Base-by-base conservation (phyloP, 192 early-diverging fungal genomes). In the Backusella morwellensis region DNA sequence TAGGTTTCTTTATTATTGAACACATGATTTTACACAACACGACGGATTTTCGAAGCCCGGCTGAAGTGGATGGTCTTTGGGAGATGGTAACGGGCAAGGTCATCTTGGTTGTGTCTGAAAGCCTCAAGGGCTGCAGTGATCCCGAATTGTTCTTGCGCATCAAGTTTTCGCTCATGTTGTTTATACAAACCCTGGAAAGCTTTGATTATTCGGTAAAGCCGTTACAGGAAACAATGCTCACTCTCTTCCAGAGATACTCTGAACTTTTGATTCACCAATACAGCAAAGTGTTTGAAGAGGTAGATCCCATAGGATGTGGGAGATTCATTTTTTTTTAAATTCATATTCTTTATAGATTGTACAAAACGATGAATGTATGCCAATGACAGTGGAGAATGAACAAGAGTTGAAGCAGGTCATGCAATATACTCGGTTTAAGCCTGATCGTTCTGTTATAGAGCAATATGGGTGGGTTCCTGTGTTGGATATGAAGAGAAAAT, bases 1-100 rank as follows among this genome's bases (percentile, higher is more conserved):
- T 95, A 14, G 98, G 98, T 17, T 99, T 99, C 74, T 99, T 99
- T 79, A 91, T 98, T 34, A 92, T 99, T 3, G 98, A 99, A 77
- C 91, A 95, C 47, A 88, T 91, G 36, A 92, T 99, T 68, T 76
- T 97, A 42, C 91, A 93, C 71, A 93, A 95, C 6, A 97, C 96
- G 1, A 90, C 86, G 29, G 92, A 98, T 75, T 99, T 99, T 77
- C 88, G 97, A 70, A 94, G 94, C 21, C 90, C 92, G 69, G 78
- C 89, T 12, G 86, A 97, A 81, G 89, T 98, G 17, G 97, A 99
- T 75, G 86, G 88, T 19, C 89, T 99, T 40, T 99, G 98, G 94
- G 92, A 97, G 35, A 86, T 86, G 15, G 92, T 95, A 3, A 95
- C 92, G 6, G 88, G 87, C n/a, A 93, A 95, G 79, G 92, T 98